Base-by-base conservation (phyloP, 352 stramenopile genomes). In the Saprolegnia parasitica region DNA sequence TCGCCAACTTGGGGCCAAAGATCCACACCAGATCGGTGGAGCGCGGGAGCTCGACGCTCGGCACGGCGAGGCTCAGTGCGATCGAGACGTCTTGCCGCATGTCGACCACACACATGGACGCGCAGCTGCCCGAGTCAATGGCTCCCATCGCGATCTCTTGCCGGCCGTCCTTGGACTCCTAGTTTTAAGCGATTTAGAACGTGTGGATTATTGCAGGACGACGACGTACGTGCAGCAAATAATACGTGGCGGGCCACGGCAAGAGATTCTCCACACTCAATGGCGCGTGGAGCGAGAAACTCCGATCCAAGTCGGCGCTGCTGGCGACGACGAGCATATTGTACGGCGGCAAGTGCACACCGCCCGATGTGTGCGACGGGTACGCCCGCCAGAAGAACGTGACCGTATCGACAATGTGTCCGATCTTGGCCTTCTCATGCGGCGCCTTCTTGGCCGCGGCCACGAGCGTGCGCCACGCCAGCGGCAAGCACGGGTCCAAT, bases 231-330 rank as follows among this genome's bases (percentile, higher is more conserved):
- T 50, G n/a, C 8, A 39, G 21, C 23, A 64, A 64, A 47, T 24
- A 50, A 10, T 29, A 81, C 73, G 39, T 74, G 83, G 77, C 75
- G 87, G 83, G 70, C 83, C 90, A 93, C 8, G 86, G 86, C 9
- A 91, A 67, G 5, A 93, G 72, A 52, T 93, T 93, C 66, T 93
- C 86, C 18, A 93, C 47, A 35, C 83, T 72, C 49, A 93, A 87
- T 18, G 84, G 84, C 11, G 86, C 76, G 10, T 80, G 80, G 35
- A 94, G 73, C 3, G 79, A 83, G 21, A 66, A 66, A 8, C n/a
- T 16, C 15, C 61, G 18, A 56, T 66, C 58, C 46, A 66, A 35
- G 23, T 55, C 58, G 10, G 18, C 20, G 24, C n/a, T 32, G 10
- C 21, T 52, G 15, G n/a, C 26, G 18, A 66, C 58, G 18, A 66